Conservation (phyloP, 2,329 filamentous ascomycete species). For the Diaporthe citri region DNA sequence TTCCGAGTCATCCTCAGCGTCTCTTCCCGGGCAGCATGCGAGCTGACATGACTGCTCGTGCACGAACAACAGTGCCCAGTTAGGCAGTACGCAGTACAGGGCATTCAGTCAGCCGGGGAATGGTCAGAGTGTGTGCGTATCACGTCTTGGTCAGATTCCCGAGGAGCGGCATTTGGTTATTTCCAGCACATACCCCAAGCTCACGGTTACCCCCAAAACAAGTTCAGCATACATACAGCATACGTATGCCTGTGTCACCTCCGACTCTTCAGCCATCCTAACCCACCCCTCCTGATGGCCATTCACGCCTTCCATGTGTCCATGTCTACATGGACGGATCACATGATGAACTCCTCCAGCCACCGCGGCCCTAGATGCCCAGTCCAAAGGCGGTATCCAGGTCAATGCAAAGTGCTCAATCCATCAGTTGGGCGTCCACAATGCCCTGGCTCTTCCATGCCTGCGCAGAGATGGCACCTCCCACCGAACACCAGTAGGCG, state of each 20-base stretch:
- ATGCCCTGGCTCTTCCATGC: background rate
- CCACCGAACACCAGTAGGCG: background rate
- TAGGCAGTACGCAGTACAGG: no score
- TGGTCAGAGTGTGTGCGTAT: background rate
- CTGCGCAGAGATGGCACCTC: background rate
- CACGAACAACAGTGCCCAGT: no score
- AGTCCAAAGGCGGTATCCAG: background rate
- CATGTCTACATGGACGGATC: background rate
- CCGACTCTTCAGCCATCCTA: background rate
- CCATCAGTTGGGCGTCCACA: background rate
- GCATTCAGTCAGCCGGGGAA: background rate
- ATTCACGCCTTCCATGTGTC: background rate
- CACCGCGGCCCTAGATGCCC: background rate
- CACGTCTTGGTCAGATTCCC: background rate
- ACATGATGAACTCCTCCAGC: background rate
- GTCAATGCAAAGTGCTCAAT: background rate
- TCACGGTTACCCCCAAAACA: background rate
- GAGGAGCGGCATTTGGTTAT: background rate
- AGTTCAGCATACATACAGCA: background rate
- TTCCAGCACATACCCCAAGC: background rate
- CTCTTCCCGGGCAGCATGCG: background rate
- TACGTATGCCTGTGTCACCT: background rate
- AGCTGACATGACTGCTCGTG: background rate
- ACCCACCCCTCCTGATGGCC: no score
- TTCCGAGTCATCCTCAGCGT: background rate